Base-by-base conservation (phyloP, 192 early-diverging fungal genomes). In the Coemansia sp. region DNA sequence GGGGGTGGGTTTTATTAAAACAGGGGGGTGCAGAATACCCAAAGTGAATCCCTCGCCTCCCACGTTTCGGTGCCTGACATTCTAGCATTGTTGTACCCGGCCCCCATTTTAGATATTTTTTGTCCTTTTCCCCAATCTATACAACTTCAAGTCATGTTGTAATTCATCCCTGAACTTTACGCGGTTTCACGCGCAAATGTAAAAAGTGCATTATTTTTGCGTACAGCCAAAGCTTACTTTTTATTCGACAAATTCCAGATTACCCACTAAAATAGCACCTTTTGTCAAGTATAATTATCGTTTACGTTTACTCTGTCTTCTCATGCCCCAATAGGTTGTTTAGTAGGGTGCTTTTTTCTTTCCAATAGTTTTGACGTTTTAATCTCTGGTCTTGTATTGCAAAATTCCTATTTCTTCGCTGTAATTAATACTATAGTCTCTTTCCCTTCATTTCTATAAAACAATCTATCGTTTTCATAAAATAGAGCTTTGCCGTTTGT, bases 201-300 rank as follows among this genome's bases (percentile, higher is more conserved):
- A 21, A 43, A 43, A 20, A 55, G 28, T 13, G 53, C 53, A 38
- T 41, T 55, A 43, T 43, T 55, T 40, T 40, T 55, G 39, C 28
- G 5, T 18, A 42, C 10, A 19, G 50, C 31, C 50, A 52, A 52
- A 42, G 33, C 36, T 44, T 37, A 26, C 45, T 14, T 47, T 46
- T 37, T 18, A 46, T 57, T 44, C 47, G 43, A 44, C 44, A 33
- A 44, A 35, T 57, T 44, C 55, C 55, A 56, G 61, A 63, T 63
- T 48, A 39, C 61, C 45, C 15, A 41, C 15, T 16, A 56, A 63
- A 63, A 63, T 41, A 28, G 35, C 21, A 28, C 30, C 55, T 20
- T 28, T 40, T 26, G 39, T 50, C 53, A 36, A 53, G 46, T 57
- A 57, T 57, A 57, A 57, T 47, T 47, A 33, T 13, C 44, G 53